These are phyloP conservation scores for Speleostelium caveatum DNA, from an alignment of 78 protist species.

Conservation along the genomic window DNA sequence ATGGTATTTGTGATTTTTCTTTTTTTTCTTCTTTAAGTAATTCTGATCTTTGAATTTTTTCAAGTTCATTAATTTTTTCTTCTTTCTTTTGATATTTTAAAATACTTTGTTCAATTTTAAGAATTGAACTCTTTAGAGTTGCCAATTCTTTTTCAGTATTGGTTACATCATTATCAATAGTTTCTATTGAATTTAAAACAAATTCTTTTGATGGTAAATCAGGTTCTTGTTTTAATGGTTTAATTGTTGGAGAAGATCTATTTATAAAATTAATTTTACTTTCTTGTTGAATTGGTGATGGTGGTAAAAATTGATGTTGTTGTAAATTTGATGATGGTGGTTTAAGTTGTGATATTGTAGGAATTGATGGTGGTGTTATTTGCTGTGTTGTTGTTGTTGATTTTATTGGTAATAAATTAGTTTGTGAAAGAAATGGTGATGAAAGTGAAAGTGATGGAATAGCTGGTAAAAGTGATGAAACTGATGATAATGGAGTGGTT, in stretches of 20 bases:
- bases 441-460: conserved; percentile 3
- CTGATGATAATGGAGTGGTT: neutral
- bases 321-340: neutral
- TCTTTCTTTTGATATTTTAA: neutral
- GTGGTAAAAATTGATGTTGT: neutral
- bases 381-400: neutral
- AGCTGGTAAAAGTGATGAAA: neutral
- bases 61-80: neutral
- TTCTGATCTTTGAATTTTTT: neutral
- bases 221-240: neutral
- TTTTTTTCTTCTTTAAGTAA: conserved; percentile 1
- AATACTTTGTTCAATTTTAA: neutral
- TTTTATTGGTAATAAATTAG: neutral
- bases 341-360: neutral
- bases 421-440: neutral
- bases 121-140: neutral
- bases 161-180: conserved; percentile 37
- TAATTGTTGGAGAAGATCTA: no score
- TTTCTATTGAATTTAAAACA: conserved; percentile 15
- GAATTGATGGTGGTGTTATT: neutral
- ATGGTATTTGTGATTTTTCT: neutral
- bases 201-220: conserved; percentile 30
- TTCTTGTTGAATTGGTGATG: neutral
- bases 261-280: no score
- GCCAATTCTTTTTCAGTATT: conserved; percentile 11